Base-by-base conservation (phyloP, 2,329 filamentous ascomycete species). In the Penicillium sp. region DNA sequence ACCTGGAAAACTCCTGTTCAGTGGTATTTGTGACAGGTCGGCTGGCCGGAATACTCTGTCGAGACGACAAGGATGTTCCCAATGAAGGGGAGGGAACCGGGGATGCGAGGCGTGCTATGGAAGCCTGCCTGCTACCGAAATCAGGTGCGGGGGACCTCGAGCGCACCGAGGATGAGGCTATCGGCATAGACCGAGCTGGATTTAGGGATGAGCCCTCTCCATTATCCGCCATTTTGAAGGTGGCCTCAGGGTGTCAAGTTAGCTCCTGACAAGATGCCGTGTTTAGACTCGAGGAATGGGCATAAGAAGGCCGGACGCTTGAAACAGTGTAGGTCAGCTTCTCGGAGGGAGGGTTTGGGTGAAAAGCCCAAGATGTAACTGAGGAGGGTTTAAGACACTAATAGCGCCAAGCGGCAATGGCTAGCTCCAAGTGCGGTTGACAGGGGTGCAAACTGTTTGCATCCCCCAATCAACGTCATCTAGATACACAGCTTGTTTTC, bases 1-100 rank as follows among this genome's bases (percentile, higher is more conserved):
- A 87, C 9, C 87, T 51, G 14, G 53, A 80, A 36, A 95, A 80
- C 26, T 74, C 67, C 36, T 89, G 87, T 37, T 85, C 82, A 55
- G 85, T 38, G 37, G 28, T 74, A 19, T 56, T 55, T 28, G 54
- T 42, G 11, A 57, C 41, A 42, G 62, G 62, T 53, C 62, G 35
- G 77, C 65, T n/a, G 69, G 61, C 63, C 68, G 67, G 65, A 67
- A 61, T 62, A 77, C 69, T 59, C 58, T 80, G 79, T 53, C 76
- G 75, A 48, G 70, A 67, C 4, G 69, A 64, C 30, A 66, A 58
- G 10, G 69, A 70, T 43, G 66, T 70, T 2, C 62, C 63, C 0
- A 65, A 50, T 10, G 68, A 67, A 22, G 64, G 61, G 25, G 81
- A 82, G 7, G 82, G 82, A 31, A 86, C 69, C 3, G 82, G 82